phyloP scores from a whole-genome alignment of 257 asterid species.

The Penstemon eatonii region DNA sequence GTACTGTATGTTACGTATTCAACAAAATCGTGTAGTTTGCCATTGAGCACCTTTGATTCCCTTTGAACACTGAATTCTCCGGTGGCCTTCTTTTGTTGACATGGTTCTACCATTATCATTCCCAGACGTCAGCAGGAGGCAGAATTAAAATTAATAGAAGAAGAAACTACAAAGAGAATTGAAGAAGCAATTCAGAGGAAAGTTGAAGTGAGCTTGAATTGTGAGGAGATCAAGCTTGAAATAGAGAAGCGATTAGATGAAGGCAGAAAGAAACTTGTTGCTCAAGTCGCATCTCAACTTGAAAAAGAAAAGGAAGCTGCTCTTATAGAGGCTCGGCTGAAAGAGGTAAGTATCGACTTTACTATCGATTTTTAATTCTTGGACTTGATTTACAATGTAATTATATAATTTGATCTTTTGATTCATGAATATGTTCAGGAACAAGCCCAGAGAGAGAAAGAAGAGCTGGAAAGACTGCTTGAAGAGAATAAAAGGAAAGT shows the following conservation, averaged over 20 bases:
- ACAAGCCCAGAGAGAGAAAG: slow-evolving; percentile 68
- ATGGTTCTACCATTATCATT: slow-evolving; percentile 25
- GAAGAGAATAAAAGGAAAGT: slow-evolving; percentile 75
- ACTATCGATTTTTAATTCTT: neutral
- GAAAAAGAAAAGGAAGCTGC: slow-evolving; percentile 80
- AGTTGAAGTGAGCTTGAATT: slow-evolving; percentile 76
- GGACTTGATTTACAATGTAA: neutral
- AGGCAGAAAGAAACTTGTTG: slow-evolving; percentile 76
- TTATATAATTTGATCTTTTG: neutral
- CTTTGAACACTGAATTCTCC: slow-evolving; percentile 22
- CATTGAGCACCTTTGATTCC: slow-evolving; percentile 20
- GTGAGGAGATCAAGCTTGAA: slow-evolving; percentile 62
- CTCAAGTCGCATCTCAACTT: slow-evolving; percentile 82
- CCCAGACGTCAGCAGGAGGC: slow-evolving; percentile 91
- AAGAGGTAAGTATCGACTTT: slow-evolving; percentile 65
- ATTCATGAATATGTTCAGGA: slow-evolving; percentile 47
- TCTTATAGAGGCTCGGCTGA: slow-evolving; percentile 54
- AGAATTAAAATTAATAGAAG: slow-evolving; percentile 83
- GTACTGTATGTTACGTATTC: slow-evolving; percentile 23
- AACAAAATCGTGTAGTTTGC: slow-evolving; percentile 26
- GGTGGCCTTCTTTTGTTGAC: slow-evolving; percentile 30
- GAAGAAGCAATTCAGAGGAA: slow-evolving; percentile 68
- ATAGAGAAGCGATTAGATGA: slow-evolving; percentile 66
- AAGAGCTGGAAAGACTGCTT: slow-evolving; percentile 74
- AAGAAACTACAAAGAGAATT: slow-evolving; percentile 90